A percentile compares a stretch with the other conserved stretches of the same genome.
These are phyloP conservation scores for Fusarium chaquense DNA, from an alignment of 2,329 filamentous ascomycete genomes.

Conservation along the genomic window DNA sequence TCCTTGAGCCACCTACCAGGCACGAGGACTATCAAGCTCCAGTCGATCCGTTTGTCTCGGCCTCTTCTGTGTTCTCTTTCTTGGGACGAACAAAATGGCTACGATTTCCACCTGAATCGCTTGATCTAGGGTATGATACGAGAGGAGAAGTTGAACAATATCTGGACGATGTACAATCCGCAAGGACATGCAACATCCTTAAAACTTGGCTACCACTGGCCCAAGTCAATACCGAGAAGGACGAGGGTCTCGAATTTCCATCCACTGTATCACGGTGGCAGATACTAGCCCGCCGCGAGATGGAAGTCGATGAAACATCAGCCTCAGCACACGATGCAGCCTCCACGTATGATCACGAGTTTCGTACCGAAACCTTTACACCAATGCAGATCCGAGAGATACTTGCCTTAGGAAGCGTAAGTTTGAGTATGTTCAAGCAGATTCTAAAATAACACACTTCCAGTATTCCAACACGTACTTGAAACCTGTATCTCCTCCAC, in stretches of 20 bases:
- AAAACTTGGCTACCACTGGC: slow-evolving; percentile 50
- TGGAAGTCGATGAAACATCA: slow-evolving; percentile 43
- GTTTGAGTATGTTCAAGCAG: background rate
- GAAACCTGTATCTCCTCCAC: slow-evolving; percentile 46
- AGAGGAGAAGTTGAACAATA: slow-evolving; percentile 44
- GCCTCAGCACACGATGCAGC: background rate
- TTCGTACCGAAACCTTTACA: background rate
- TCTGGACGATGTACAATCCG: slow-evolving; percentile 28
- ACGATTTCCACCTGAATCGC: slow-evolving; percentile 38
- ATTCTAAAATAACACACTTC: slow-evolving; percentile 1
- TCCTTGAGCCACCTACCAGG: slow-evolving; percentile 10
- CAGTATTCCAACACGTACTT: slow-evolving; percentile 6
- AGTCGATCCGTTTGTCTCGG: background rate
- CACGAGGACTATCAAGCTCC: background rate
- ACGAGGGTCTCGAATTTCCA: slow-evolving; percentile 49
- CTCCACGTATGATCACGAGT: background rate
- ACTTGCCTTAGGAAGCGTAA: slow-evolving; percentile 22
- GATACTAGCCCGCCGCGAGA: slow-evolving; percentile 43
- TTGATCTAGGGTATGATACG: slow-evolving; percentile 44
- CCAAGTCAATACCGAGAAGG: slow-evolving; percentile 37
- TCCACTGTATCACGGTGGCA: slow-evolving; percentile 37
- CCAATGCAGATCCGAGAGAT: slow-evolving; percentile 1
- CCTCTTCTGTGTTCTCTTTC: slow-evolving; percentile 3
- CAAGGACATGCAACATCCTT: slow-evolving; percentile 39
- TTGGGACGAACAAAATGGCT: slow-evolving; percentile 15